phyloP scores from a whole-genome alignment of 2,329 filamentous ascomycete species.

The Plenodomus tracheiphilus region DNA sequence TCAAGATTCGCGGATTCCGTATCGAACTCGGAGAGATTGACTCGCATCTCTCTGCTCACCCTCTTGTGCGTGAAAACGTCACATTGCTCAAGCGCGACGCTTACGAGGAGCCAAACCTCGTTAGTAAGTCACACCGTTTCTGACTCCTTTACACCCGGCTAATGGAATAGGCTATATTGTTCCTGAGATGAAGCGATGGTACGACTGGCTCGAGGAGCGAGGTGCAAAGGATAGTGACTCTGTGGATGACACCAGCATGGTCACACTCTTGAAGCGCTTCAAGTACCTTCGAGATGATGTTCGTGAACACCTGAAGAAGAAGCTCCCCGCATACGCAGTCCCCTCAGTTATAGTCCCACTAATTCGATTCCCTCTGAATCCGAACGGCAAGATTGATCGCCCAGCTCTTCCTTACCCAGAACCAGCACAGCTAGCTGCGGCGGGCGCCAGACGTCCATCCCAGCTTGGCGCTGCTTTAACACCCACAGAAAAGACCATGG shows the following conservation, averaged over 20 bases:
- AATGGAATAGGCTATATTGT: conserved; percentile 68
- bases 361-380: conserved; percentile 69
- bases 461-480: conserved; percentile 52
- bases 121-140: conserved; percentile 56
- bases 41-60: conserved; percentile 73
- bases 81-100: conserved; percentile 83
- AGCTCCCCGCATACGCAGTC: conserved; percentile 74
- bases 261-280: conserved; percentile 63
- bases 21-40: conserved; percentile 96
- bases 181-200: conserved; percentile 76
- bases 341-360: conserved; percentile 75
- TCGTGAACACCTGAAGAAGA: conserved; percentile 70
- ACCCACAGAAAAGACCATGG: conserved; percentile 67
- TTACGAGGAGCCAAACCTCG: conserved; percentile 81
- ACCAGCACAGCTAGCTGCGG: conserved; percentile 65
- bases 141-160: not conserved
- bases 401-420: conserved; percentile 81
- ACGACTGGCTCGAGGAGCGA: conserved; percentile 62
- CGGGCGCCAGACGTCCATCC: conserved; percentile 52
- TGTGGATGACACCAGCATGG: conserved; percentile 54
- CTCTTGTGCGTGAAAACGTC: conserved; percentile 78
- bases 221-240: conserved; percentile 43
- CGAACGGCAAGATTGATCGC: conserved; percentile 72
- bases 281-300: conserved; percentile 62
- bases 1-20: conserved; percentile 94